Conservation (phyloP, 192 early-diverging fungal species). For the Kickxella alabastrina region DNA sequence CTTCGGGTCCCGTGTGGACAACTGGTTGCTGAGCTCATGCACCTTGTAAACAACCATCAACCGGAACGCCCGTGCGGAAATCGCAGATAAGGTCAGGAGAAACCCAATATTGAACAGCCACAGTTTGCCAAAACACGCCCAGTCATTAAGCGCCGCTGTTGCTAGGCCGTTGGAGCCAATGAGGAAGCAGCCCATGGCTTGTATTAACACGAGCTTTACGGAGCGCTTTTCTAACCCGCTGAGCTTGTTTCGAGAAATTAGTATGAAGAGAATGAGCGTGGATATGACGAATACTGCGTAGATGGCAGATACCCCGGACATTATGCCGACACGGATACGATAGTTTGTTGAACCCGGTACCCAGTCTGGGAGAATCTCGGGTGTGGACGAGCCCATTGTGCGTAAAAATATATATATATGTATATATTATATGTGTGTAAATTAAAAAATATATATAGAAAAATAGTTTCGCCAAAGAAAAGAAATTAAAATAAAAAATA, state of each 20-base stretch:
- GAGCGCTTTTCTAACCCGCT: constrained; percentile 32
- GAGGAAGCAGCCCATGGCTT: constrained; percentile 25
- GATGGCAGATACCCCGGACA: constrained; percentile 1
- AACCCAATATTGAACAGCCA: constrained; percentile 41
- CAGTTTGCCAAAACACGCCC: constrained; percentile 33
- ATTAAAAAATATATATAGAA: background rate
- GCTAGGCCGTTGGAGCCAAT: constrained; percentile 17
- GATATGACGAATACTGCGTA: constrained; percentile 22
- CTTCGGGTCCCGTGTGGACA: background rate
- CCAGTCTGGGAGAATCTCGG: constrained; percentile 20
- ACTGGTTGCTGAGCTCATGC: constrained; percentile 14
- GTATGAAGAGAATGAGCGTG: constrained; percentile 15
- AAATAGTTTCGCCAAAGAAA: background rate
- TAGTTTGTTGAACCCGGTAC: constrained; percentile 20
- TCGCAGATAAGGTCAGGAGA: constrained; percentile 20
- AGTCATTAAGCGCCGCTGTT: constrained; percentile 24
- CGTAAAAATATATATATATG: background rate
- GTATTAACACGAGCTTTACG: constrained; percentile 16
- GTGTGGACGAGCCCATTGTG: background rate
- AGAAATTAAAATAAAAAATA: constrained; percentile 1
- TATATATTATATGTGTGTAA: background rate
- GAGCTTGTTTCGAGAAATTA: constrained; percentile 20
- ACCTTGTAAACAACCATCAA: constrained; percentile 29
- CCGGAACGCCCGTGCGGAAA: constrained; percentile 32
- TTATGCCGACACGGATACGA: constrained; percentile 5